Conservation (phyloP, 306 rosid genomes). For the Lathyrus tuberosus region DNA sequence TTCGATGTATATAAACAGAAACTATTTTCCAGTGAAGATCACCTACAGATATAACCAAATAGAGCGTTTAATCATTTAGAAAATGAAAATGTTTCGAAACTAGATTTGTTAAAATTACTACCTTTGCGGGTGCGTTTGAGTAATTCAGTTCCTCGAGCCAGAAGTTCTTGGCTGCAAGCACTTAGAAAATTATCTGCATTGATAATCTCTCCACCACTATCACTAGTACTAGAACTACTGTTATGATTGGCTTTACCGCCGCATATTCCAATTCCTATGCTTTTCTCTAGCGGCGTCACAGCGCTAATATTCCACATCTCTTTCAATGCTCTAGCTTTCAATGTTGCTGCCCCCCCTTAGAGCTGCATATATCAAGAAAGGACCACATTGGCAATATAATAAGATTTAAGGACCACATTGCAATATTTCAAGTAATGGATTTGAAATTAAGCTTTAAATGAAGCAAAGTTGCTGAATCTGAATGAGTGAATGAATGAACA, state of each 20-base stretch:
- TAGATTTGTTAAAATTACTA: slow-evolving; percentile 39
- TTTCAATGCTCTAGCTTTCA: slow-evolving; percentile 89
- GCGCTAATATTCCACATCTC: slow-evolving; percentile 87
- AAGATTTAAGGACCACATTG: too few relatives aligned
- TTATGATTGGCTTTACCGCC: slow-evolving; percentile 63
- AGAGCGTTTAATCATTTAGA: slow-evolving; percentile 7
- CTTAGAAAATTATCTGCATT: slow-evolving; percentile 60
- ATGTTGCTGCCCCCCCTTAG: slow-evolving; percentile 91
- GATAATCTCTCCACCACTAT: slow-evolving; percentile 69
- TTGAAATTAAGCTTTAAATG: too few relatives aligned
- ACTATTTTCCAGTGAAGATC: slow-evolving; percentile 99
- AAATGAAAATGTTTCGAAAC: neutral
- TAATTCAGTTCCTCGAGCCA: slow-evolving; percentile 86
- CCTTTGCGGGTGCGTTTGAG: slow-evolving; percentile 97
- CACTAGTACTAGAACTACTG: slow-evolving; percentile 53
- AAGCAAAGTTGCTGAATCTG: too few relatives aligned
- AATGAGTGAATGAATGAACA: neutral
- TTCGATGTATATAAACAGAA: slow-evolving; percentile 83
- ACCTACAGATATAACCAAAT: slow-evolving; percentile 52
- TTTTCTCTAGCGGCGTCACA: slow-evolving; percentile 79
- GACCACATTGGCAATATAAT: too few relatives aligned
- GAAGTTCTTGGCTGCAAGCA: slow-evolving; percentile 63
- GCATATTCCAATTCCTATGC: slow-evolving; percentile 63
- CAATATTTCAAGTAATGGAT: too few relatives aligned
- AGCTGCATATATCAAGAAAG: too few relatives aligned